Conservation (phyloP, 2,329 filamentous ascomycete genomes). For the Thermothelomyces thermophilus region DNA sequence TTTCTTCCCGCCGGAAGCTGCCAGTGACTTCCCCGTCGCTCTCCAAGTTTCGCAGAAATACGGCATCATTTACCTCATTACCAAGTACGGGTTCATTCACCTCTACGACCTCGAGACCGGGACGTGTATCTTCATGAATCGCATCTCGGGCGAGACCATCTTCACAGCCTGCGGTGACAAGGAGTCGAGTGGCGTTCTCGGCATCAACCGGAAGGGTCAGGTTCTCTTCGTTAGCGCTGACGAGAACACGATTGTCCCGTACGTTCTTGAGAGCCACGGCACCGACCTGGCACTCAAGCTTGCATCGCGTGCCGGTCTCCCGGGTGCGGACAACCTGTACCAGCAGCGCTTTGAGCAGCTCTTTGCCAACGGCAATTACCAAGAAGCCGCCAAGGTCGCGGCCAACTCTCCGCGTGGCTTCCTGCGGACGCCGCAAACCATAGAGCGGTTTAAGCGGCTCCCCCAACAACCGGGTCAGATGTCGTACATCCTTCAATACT, state of each 20-base stretch:
- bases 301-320: conserved; percentile 85
- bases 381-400: conserved; percentile 88
- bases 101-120: conserved; percentile 96
- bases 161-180: conserved; percentile 86
- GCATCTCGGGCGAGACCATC: conserved; percentile 98
- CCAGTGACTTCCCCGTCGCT: conserved; percentile 94
- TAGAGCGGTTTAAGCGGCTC: conserved; percentile 88
- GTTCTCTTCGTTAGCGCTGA: conserved; percentile 91
- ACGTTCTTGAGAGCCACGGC: conserved; percentile 92
- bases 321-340: conserved; percentile 90
- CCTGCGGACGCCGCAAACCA: conserved; percentile 87
- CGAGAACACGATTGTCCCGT: conserved; percentile 84
- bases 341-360: conserved; percentile 88
- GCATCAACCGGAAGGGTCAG: conserved; percentile 96
- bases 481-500: conserved; percentile 93
- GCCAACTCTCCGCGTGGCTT: conserved; percentile 96
- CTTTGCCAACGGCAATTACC: conserved; percentile 70
- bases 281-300: conserved; percentile 95
- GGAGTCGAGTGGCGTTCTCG: conserved; percentile 80
- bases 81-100: conserved; percentile 98
- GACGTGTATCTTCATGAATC: conserved; percentile 97
- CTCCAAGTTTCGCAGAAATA: conserved; percentile 97
- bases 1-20: conserved; percentile 92
- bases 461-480: conserved; percentile 78
- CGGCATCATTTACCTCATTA: conserved; percentile 93